phyloP scores from a whole-genome alignment of 306 rosid species.

The Prunus salicina region DNA sequence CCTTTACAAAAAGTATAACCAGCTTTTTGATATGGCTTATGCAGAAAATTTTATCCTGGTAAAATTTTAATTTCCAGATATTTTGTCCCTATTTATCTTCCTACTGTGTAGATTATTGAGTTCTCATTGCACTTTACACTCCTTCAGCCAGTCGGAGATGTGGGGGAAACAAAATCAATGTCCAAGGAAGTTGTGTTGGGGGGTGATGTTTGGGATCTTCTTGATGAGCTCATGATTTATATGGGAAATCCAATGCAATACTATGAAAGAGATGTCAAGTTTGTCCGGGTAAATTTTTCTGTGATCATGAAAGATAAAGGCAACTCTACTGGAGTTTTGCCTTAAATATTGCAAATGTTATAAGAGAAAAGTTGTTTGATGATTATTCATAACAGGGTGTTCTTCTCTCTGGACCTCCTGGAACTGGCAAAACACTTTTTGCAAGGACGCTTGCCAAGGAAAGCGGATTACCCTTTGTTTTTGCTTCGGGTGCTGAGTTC shows the following conservation, averaged over 20 bases:
- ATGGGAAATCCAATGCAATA: conserved; percentile 98
- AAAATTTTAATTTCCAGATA: conserved; percentile 17
- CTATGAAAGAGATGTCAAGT: conserved; percentile 81
- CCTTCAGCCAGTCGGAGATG: conserved; percentile 83
- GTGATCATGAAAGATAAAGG: conserved; percentile 9
- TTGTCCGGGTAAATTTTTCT: conserved; percentile 77
- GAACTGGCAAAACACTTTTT: conserved; percentile 97
- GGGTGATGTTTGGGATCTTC: conserved; percentile 99
- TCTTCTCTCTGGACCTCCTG: conserved; percentile 98
- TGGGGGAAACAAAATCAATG: conserved; percentile 81
- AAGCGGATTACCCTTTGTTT: conserved; percentile 94
- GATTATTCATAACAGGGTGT: conserved; percentile 67
- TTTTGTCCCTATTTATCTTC: conserved; percentile 6
- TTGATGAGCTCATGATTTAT: conserved; percentile 93
- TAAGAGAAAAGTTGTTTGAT: conserved; percentile 22
- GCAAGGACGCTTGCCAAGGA: conserved; percentile 91
- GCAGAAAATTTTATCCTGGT: conserved; percentile 95
- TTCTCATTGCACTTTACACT: conserved; percentile 15
- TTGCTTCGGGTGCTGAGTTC: conserved; percentile 98
- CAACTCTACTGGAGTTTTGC: conserved; percentile 16
- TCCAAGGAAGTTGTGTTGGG: conserved; percentile 90
- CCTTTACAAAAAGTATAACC: conserved; percentile 81
- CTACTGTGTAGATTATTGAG: conserved; percentile 9
- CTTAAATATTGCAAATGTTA: conserved; percentile 14
- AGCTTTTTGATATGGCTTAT: conserved; percentile 87